A percentile compares a stretch with the other conserved stretches of the same genome.
These are phyloP conservation scores for Saitozyma sp. DNA, from an alignment of 768 basidiomycete genomes.

Conservation along the genomic window DNA sequence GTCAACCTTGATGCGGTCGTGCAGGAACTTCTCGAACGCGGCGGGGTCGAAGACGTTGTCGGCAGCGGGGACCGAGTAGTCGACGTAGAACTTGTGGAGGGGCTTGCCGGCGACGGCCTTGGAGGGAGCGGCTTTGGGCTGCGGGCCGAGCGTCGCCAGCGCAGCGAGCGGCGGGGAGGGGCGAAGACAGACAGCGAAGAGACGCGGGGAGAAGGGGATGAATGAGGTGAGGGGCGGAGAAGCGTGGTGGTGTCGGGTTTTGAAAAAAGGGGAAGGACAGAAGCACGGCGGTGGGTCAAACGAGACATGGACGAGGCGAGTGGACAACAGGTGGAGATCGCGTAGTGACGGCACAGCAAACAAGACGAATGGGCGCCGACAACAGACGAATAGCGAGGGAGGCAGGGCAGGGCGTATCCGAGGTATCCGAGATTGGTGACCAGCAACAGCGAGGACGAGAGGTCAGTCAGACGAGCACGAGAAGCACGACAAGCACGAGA, in stretches of 20 bases:
- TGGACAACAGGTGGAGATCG: too few relatives aligned
- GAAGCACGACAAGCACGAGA: neutral
- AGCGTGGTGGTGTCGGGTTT: too few relatives aligned
- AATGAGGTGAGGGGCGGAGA: too few relatives aligned
- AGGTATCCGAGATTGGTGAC: neutral
- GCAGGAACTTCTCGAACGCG: constrained; percentile 70
- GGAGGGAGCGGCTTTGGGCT: constrained; percentile 15
- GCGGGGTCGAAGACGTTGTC: constrained; percentile 59
- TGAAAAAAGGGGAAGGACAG: too few relatives aligned
- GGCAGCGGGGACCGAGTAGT: constrained; percentile 51
- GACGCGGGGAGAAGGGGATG: too few relatives aligned
- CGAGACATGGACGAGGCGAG: too few relatives aligned
- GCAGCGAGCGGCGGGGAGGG: neutral
- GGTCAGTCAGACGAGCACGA: neutral
- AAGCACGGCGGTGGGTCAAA: too few relatives aligned
- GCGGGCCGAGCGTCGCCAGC: constrained; percentile 1
- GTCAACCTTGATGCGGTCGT: constrained; percentile 54
- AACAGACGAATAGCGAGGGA: too few relatives aligned
- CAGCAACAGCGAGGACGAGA: neutral
- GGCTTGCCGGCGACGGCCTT: constrained; percentile 37
- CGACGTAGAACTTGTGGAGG: constrained; percentile 53
- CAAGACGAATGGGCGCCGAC: too few relatives aligned
- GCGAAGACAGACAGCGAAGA: neutral
- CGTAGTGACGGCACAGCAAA: too few relatives aligned
- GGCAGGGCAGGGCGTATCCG: too few relatives aligned